Base-by-base conservation (phyloP, 352 stramenopile genomes). In the Globisporangium uncinulatum region DNA sequence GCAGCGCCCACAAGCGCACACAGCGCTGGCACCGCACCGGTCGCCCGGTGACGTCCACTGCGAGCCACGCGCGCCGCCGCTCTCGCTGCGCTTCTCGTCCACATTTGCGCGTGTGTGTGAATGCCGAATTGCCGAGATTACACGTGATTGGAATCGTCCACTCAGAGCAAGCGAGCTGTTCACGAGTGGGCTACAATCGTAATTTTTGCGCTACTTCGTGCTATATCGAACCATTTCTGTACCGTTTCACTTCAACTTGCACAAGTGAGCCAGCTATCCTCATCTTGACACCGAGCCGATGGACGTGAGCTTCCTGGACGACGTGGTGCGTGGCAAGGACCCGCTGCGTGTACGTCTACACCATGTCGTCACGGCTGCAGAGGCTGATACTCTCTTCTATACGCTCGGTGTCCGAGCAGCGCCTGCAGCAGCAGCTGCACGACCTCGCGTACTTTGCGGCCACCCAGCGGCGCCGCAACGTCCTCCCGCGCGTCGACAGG, bases 401-500 rank as follows among this genome's bases (percentile, higher is more conserved):
- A 21, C n/a, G n/a, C n/a, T 32, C 4, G 41, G 20, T 13, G 9
- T 39, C 2, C 19, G 9, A 4, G 3, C 44, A 87, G 77, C 51
- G 50, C 7, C 61, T 73, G 20, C 76, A 87, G 54, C 74, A 87
- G 61, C 76, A 91, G 53, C 55, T 91, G 19, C 74, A 86, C 32
- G 81, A 89, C 57, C 59, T 91, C 51, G 41, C 86, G 43, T 55
- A 79, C 54, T 73, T 72, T 50, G 66, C 73, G 24, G 62, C 84
- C 54, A 65, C 69, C 34, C 74, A 86, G 51, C 73, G 70, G 36
- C 71, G 85, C 37, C 56, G 61, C 44, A 65, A 69, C 54, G 51
- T 61, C 48, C 50, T 91, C 6, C 78, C 78, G 3, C 81, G 79
- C 41, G 69, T 91, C 37, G 76, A 87, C 57, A 86, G 68, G 81